Evolutionary conservation across 2,329 filamentous ascomycete species (phyloP).

Genomic region (Fusarium sp.): DNA sequence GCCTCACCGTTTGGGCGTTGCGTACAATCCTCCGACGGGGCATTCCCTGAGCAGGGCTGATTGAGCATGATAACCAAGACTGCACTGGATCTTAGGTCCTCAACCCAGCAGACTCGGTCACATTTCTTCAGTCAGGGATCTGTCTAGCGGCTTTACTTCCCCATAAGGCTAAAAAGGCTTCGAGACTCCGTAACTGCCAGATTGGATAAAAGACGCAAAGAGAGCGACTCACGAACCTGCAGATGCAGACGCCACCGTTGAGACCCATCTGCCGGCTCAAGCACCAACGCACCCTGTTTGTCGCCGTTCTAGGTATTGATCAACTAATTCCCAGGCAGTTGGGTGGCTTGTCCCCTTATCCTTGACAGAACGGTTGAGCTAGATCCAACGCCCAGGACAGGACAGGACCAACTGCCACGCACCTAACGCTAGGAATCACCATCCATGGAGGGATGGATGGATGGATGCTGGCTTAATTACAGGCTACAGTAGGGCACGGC

Average conservation of each 20-base stretch:
- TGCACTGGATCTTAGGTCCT: background rate
- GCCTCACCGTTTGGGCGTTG: constrained; percentile 31
- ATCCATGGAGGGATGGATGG: background rate
- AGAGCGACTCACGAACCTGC: constrained; percentile 26
- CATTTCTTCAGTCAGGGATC: background rate
- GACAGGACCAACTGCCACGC: background rate
- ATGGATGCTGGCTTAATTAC: constrained; percentile 14
- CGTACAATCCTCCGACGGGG: background rate
- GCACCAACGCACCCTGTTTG: constrained; percentile 24
- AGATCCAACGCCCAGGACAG: constrained; percentile 26
- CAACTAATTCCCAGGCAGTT: constrained; percentile 28
- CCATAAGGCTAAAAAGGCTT: constrained; percentile 16
- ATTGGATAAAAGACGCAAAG: constrained; percentile 30
- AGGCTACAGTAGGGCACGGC: constrained; percentile 6
- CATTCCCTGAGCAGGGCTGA: constrained; percentile 3
- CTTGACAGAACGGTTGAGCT: constrained; percentile 29
- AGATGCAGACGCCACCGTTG: constrained; percentile 32
- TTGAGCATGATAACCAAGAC: background rate
- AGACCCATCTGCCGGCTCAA: constrained; percentile 24
- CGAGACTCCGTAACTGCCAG: constrained; percentile 19
- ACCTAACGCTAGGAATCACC: constrained; percentile 28
- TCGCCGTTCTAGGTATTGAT: constrained; percentile 38
- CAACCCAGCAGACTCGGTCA: background rate
- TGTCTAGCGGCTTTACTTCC: constrained; percentile 10
- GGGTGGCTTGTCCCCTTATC: constrained; percentile 28